phyloP scores from a whole-genome alignment of 2,329 filamentous ascomycete species.

The Arachnomyces sp. region DNA sequence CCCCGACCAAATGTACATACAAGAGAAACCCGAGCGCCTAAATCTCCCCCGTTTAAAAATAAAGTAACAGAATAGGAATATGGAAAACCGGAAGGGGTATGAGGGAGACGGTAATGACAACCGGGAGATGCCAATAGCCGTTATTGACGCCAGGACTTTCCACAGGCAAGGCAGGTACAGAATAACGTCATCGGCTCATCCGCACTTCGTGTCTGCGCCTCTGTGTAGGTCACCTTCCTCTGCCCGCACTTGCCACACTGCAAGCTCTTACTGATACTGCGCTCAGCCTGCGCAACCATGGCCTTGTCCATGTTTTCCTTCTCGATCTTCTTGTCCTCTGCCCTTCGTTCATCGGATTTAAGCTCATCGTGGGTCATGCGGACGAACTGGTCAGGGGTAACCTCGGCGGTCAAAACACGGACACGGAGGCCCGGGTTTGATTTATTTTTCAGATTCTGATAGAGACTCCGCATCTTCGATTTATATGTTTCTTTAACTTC shows the following conservation, averaged over 20 bases:
- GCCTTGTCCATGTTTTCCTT: conserved; percentile 96
- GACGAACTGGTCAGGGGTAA: conserved; percentile 66
- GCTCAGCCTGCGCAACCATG: conserved; percentile 86
- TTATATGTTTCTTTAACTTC: conserved; percentile 68
- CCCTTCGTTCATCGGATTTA: conserved; percentile 73
- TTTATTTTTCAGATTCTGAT: conserved; percentile 90
- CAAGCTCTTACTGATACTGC: conserved; percentile 78
- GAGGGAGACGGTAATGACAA: conserved; percentile 4
- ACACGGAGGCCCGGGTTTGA: conserved; percentile 69
- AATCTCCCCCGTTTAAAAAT: conserved; percentile 1
- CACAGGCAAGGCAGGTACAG: conserved; percentile 41
- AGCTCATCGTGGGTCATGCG: conserved; percentile 84
- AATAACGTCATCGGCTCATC: conserved; percentile 68
- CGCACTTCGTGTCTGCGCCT: conserved; percentile 89
- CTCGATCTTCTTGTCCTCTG: conserved; percentile 65
- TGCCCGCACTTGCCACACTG: conserved; percentile 87
- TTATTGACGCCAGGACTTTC: conserved; percentile 40
- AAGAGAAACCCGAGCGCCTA: too few species aligned
- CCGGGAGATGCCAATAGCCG: conserved; percentile 8
- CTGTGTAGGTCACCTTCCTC: conserved; percentile 90
- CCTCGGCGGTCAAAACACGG: conserved; percentile 66
- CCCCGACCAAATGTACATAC: too few species aligned
- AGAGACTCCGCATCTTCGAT: conserved; percentile 82
- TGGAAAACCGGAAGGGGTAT: conserved; percentile 7
- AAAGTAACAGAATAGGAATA: conserved; percentile 7